phyloP scores from a whole-genome alignment of 495 filamentous ascomycete genomes.

The Margaritispora aquatica region DNA sequence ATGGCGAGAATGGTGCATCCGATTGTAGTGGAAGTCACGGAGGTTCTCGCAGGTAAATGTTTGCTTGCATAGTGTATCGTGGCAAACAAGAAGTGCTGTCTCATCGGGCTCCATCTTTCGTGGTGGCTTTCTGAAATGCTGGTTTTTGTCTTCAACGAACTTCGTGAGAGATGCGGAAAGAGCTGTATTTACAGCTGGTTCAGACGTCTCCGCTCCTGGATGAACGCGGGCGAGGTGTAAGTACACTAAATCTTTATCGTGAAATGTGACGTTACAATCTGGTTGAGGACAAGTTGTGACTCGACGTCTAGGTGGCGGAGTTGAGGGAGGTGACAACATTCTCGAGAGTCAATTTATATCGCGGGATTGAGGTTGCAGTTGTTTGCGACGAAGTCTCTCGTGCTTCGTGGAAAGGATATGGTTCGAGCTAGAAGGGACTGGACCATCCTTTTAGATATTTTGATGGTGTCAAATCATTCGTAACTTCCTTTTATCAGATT shows the following conservation, averaged over 20 bases:
- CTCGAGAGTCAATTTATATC: too few relatives aligned
- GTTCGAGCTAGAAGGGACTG: too few relatives aligned
- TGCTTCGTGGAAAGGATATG: too few relatives aligned
- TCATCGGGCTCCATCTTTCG: background rate
- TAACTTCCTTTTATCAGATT: too few relatives aligned
- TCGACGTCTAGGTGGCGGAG: background rate
- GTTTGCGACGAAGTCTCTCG: too few relatives aligned
- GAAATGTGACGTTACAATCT: background rate
- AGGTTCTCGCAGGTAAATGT: background rate
- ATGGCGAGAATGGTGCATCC: background rate
- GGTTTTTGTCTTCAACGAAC: background rate
- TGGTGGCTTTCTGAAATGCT: background rate
- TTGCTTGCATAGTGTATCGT: background rate
- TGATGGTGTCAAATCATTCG: too few relatives aligned
- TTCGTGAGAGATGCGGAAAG: background rate
- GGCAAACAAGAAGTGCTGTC: background rate
- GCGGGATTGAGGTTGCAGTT: too few relatives aligned
- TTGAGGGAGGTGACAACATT: background rate
- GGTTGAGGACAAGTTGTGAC: background rate
- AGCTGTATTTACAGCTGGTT: background rate
- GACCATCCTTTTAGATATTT: too few relatives aligned
- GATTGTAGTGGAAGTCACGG: background rate
- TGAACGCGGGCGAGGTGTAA: background rate
- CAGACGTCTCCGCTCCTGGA: background rate
- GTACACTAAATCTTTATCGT: background rate